phyloP scores from a whole-genome alignment of 345 rosid genomes.

The Cardamine occulta region DNA sequence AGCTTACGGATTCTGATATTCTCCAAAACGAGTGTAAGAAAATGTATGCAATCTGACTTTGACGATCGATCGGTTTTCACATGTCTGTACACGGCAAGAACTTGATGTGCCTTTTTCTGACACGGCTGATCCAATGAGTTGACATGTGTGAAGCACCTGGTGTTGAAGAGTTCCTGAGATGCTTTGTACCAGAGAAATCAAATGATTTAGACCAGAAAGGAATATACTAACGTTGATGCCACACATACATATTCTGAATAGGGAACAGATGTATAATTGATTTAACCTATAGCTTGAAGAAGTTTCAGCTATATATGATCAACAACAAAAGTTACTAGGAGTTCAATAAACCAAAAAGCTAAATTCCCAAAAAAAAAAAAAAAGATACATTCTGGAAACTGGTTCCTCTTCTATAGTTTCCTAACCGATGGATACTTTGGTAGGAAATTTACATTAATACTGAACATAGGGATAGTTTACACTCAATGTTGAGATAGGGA shows the following conservation, averaged over 20 bases:
- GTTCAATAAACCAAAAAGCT: constrained; percentile 8
- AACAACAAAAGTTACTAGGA: constrained; percentile 26
- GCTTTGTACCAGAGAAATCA: constrained; percentile 21
- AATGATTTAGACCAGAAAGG: constrained; percentile 13
- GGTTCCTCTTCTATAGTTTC: constrained; percentile 37
- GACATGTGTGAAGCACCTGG: constrained; percentile 2
- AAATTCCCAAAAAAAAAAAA: not conserved
- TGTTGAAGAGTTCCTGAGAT: constrained; percentile 29
- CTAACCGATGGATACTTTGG: constrained; percentile 26
- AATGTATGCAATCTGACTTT: constrained; percentile 73
- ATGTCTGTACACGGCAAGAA: constrained; percentile 2
- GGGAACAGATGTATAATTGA: constrained; percentile 32
- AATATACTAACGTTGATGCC: constrained; percentile 7
- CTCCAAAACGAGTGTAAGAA: constrained; percentile 65
- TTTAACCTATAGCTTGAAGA: constrained; percentile 33
- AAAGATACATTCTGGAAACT: constrained; percentile 30
- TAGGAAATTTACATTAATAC: constrained; percentile 36
- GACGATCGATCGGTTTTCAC: not conserved
- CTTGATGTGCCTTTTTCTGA: no score
- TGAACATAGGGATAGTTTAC: constrained; percentile 33
- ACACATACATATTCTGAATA: constrained; percentile 1
- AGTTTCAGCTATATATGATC: constrained; percentile 37
- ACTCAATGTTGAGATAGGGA: constrained; percentile 34
- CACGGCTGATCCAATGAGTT: constrained; percentile 17
- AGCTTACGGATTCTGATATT: constrained; percentile 67